phyloP scores from a whole-genome alignment of 2,329 filamentous ascomycete species.

The Penicillium digitatum region DNA sequence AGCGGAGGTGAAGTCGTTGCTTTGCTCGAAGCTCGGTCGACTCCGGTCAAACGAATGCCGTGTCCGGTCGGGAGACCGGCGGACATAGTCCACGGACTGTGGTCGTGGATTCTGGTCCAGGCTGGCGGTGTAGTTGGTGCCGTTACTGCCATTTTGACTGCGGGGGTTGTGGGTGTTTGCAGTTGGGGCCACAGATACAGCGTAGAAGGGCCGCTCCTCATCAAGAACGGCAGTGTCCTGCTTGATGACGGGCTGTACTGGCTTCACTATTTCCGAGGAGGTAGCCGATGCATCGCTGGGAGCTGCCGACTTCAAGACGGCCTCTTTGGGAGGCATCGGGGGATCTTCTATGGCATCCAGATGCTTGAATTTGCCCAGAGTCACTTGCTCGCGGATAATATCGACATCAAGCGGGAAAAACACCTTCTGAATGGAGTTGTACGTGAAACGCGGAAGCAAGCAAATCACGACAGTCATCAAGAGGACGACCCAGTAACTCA shows the following conservation, averaged over 20 bases:
- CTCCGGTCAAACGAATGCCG: slow-evolving; percentile 82
- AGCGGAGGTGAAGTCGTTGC: slow-evolving; percentile 86
- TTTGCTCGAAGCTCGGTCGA: slow-evolving; percentile 78
- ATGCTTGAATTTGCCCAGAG: slow-evolving; percentile 75
- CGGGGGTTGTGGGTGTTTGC: slow-evolving; percentile 72
- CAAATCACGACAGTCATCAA: slow-evolving; percentile 76
- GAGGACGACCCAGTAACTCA: slow-evolving; percentile 83
- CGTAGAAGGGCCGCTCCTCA: slow-evolving; percentile 88
- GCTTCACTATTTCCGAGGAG: slow-evolving; percentile 43
- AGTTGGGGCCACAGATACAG: slow-evolving; percentile 77
- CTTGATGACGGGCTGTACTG: slow-evolving; percentile 55
- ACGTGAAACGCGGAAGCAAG: slow-evolving; percentile 78
- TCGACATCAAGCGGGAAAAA: slow-evolving; percentile 92
- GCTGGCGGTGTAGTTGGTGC: slow-evolving; percentile 74
- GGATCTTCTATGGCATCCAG: slow-evolving; percentile 55
- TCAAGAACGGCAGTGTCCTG: slow-evolving; percentile 69
- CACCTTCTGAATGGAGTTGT: slow-evolving; percentile 88
- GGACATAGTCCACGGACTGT: slow-evolving; percentile 55
- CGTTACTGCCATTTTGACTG: slow-evolving; percentile 89
- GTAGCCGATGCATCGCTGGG: slow-evolving; percentile 42
- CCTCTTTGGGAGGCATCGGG: slow-evolving; percentile 45
- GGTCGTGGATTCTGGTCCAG: slow-evolving; percentile 51
- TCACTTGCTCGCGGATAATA: slow-evolving; percentile 89
- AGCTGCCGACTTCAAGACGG: slow-evolving; percentile 29
- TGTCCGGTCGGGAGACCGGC: slow-evolving; percentile 80